Base-by-base conservation (phyloP, 768 basidiomycete species). In the Boletus sp. region DNA sequence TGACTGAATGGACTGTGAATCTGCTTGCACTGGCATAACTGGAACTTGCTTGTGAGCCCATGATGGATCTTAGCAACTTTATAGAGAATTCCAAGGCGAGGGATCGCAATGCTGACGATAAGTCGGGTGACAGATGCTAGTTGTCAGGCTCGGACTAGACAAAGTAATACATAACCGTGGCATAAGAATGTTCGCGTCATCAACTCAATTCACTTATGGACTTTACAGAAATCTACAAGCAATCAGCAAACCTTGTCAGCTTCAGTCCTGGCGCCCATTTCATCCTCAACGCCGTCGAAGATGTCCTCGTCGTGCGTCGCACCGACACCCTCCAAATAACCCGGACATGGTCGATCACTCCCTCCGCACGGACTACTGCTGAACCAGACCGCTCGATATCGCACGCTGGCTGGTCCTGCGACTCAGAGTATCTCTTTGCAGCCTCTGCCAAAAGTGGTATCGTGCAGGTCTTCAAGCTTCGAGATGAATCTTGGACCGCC, bases 191-290 rank as follows among this genome's bases (percentile, higher is more conserved):
- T 30, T 49, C 28, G 14, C 39, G 59, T 59, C 59, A 59, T 59
- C 54, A 28, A 4, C 29, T 11, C 36, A 4, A 9, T 28, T 17
- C 35, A 11, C 15, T n/a, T 10, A 91, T 92, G 90, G 91, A 94
- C 73, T 93, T 93, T 66, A 93, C 92, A 18, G 89, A 93, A 68
- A 80, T 90, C 59, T 93, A 92, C 79, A 83, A 81, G 59, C 90
- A 92, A 48, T 81, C 90, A 6, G 72, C 76, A 8, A 79, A 73
- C n/a, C 81, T 91, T 42, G 90, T 91, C 57, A 70, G 79, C 17
- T 94, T 93, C 76, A 95, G 93, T 63, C 87, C 92, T 2, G 93
- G 93, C 14, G 83, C 90, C 0, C 89, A 94, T 56, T 93, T 94
- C 66, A 80, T 96, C 60, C 82, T 94, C 20, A 92, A 87, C 8